These are phyloP conservation scores for Ascochyta koolunga DNA, from an alignment of 2,329 filamentous ascomycete genomes.

Conservation along the genomic window DNA sequence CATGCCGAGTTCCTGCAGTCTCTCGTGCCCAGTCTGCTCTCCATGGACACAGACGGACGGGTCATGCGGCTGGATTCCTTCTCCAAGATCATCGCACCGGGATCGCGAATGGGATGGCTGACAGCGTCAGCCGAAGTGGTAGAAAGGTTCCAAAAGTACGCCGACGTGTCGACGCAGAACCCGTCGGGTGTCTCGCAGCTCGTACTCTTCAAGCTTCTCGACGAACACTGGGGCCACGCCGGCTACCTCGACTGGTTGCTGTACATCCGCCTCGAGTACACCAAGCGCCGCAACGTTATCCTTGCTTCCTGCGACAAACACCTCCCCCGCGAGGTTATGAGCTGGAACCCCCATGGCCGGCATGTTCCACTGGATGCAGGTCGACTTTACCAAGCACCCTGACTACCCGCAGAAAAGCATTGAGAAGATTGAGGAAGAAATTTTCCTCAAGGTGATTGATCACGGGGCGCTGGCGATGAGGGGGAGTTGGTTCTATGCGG, in stretches of 20 bases:
- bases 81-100: slow-evolving; percentile 87
- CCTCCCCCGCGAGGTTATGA: slow-evolving; percentile 74
- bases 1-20: slow-evolving; percentile 75
- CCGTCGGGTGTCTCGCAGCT: slow-evolving; percentile 85
- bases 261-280: slow-evolving; percentile 80
- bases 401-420: slow-evolving; percentile 58
- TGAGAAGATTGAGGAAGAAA: slow-evolving; percentile 77
- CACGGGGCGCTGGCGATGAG: slow-evolving; percentile 80
- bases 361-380: slow-evolving; percentile 90
- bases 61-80: slow-evolving; percentile 92
- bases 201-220: slow-evolving; percentile 84
- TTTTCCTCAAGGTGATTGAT: slow-evolving; percentile 78
- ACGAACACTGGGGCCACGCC: slow-evolving; percentile 91
- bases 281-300: slow-evolving; percentile 75
- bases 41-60: slow-evolving; percentile 83
- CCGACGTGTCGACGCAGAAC: slow-evolving; percentile 83
- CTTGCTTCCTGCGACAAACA: slow-evolving; percentile 79
- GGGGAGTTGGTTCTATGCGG: slow-evolving; percentile 90
- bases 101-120: slow-evolving; percentile 84
- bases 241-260: slow-evolving; percentile 92
- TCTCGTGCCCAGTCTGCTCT: slow-evolving; percentile 76
- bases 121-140: slow-evolving; percentile 85
- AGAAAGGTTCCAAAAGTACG: slow-evolving; percentile 80
- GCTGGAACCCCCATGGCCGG: slow-evolving; percentile 84
- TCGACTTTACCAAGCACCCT: slow-evolving; percentile 72